A percentile compares a stretch with the other conserved stretches of the same genome.
phyloP scores from a whole-genome alignment of 73 alveolate species.

The Uronychia setigera region DNA sequence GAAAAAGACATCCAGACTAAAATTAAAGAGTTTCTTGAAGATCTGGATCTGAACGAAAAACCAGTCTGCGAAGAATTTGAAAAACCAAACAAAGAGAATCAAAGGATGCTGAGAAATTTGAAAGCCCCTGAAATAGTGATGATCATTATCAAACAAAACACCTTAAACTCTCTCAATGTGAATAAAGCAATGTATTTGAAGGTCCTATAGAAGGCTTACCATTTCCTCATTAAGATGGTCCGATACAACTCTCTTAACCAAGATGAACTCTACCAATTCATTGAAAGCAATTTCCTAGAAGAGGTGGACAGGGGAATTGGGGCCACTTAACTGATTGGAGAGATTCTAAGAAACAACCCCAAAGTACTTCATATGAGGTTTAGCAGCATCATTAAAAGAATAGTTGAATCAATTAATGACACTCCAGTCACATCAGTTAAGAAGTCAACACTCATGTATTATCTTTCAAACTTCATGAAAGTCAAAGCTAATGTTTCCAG shows the following conservation, averaged over 20 bases:
- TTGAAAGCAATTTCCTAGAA: slow-evolving; percentile 15
- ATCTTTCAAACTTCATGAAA: slow-evolving; percentile 24
- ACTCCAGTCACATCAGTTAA: background rate
- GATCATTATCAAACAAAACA: slow-evolving; percentile 15
- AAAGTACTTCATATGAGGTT: slow-evolving; percentile 3
- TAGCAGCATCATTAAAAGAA: slow-evolving; percentile 15
- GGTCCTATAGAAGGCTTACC: slow-evolving; percentile 17
- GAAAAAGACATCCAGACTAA: background rate
- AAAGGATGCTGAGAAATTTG: slow-evolving; percentile 36
- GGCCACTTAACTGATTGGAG: slow-evolving; percentile 30
- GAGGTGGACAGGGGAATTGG: slow-evolving; percentile 22
- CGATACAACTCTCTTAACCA: slow-evolving; percentile 10
- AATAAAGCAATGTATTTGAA: slow-evolving; percentile 1
- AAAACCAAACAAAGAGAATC: slow-evolving; percentile 22
- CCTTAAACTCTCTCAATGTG: background rate
- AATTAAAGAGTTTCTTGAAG: background rate
- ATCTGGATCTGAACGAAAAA: slow-evolving; percentile 5
- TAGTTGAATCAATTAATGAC: slow-evolving; percentile 4
- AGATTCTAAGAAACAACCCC: slow-evolving; percentile 25
- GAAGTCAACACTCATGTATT: slow-evolving; percentile 17
- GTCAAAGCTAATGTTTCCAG: background rate
- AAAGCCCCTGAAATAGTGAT: slow-evolving; percentile 26
- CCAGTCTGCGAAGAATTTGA: slow-evolving; percentile 26
- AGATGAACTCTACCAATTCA: background rate
- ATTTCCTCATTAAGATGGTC: slow-evolving; percentile 8